Conservation (phyloP, 306 rosid species). For the Erythrophleum fordii region DNA sequence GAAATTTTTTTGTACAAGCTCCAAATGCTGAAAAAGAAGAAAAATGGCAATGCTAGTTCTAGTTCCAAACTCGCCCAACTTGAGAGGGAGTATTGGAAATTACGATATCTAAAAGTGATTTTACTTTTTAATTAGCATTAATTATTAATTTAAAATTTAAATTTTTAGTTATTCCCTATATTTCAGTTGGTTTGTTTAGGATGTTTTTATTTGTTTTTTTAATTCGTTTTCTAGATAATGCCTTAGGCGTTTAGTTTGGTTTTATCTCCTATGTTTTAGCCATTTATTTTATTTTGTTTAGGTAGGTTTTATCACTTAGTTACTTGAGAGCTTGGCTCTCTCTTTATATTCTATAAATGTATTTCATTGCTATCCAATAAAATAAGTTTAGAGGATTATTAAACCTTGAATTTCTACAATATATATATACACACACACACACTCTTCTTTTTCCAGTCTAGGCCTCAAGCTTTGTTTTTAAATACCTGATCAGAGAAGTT, state of each 20-base stretch:
- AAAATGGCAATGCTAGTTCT: no score
- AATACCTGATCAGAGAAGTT: background rate
- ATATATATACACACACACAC: no score
- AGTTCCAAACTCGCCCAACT: no score
- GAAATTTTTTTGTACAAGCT: no score
- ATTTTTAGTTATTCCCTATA: background rate
- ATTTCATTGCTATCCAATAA: background rate
- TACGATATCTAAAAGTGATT: background rate
- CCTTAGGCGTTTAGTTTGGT: no score
- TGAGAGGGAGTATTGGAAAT: background rate
- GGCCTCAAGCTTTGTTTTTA: conserved; percentile 3
- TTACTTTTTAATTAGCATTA: background rate
- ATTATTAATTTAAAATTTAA: background rate
- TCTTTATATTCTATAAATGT: background rate
- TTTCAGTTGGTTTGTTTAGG: background rate
- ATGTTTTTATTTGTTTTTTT: background rate
- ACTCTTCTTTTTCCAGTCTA: conserved; percentile 27
- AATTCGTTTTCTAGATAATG: background rate
- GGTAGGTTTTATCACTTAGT: background rate
- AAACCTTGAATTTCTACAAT: background rate
- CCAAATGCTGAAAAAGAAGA: no score
- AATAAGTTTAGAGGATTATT: background rate
- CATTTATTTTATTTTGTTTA: background rate
- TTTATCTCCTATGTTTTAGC: no score
- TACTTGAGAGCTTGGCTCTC: background rate